Evolutionary conservation across 2,329 filamentous ascomycete genomes (phyloP).

Genomic region (Anthostomella pinea): DNA sequence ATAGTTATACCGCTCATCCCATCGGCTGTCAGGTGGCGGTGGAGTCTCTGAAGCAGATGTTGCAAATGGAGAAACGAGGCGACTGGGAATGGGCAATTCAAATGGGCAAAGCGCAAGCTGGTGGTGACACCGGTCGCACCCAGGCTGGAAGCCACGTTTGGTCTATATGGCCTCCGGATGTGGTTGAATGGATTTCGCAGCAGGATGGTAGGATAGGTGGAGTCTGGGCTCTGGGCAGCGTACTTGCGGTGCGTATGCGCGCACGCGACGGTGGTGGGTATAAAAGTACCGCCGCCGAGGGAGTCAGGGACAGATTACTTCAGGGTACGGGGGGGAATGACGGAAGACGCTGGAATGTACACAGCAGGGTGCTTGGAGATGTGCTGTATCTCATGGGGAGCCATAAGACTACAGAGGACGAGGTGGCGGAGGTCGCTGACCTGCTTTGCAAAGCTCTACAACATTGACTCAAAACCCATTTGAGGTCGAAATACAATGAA

Average conservation of each 20-base stretch:
- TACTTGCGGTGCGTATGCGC: conserved; percentile 62
- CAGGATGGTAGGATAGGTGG: conserved; percentile 53
- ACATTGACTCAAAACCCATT: conserved; percentile 6
- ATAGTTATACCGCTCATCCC: conserved; percentile 83
- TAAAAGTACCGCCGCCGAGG: conserved; percentile 33
- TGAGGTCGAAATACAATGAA: no score
- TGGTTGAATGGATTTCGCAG: conserved; percentile 58
- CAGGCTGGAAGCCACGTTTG: conserved; percentile 39
- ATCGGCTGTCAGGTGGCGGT: conserved; percentile 77
- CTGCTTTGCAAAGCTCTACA: conserved; percentile 13
- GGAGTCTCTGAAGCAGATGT: conserved; percentile 61
- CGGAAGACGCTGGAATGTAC: conserved; percentile 44
- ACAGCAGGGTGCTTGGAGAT: conserved; percentile 54
- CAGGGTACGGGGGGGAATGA: neutral
- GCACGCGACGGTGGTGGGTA: conserved; percentile 44
- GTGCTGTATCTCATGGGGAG: conserved; percentile 58
- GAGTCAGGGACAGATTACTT: conserved; percentile 19
- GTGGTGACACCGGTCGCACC: neutral
- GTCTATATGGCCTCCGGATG: conserved; percentile 67
- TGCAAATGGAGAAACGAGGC: conserved; percentile 52
- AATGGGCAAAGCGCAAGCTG: conserved; percentile 39
- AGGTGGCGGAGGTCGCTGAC: conserved; percentile 24
- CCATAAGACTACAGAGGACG: conserved; percentile 37
- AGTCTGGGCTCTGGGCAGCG: conserved; percentile 71
- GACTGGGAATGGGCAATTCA: conserved; percentile 55